Base-by-base conservation (phyloP, 148 eudicot species). In the Pharnaceum exiguum region DNA sequence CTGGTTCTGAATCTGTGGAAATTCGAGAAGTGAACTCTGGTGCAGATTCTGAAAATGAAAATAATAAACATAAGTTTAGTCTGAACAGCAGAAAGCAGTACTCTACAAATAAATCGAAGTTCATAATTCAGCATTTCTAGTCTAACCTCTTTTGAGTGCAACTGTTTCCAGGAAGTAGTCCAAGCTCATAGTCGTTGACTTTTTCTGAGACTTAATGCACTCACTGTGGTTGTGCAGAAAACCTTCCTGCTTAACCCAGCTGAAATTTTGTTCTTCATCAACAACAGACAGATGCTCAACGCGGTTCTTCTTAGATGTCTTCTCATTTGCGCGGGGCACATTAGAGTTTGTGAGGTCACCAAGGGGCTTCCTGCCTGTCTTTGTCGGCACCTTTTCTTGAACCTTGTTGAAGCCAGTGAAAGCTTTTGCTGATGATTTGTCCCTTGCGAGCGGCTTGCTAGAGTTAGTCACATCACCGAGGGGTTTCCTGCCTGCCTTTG, bases 111-210 rank as follows among this genome's bases (percentile, higher is more conserved):
- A 32, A 10, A 8, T 28, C 3, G 15, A 52, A 22, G 31, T 40
- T 28, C 17, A 3, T 5, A 8, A 30, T 30, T 15, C 0, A 9
- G 2, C 9, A 9, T 44, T 8, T n/a, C n/a, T n/a, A n/a, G n/a
- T n/a, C n/a, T n/a, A n/a, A 64, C 68, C 60, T 64, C 48, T 55
- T 22, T 54, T 54, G 5, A 64, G 46, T 0, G 60, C 68, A 35
- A 64, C 68, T 16, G 54, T 64, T 55, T 64, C 68, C 44, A 64
- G 60, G 33, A 64, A 64, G 26, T 64, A 64, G 45, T 55, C 68
- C 54, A 31, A n/a, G 46, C 68, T 64, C 61, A 64, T 44, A 55
- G 25, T 30, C 32, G 13, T 6, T 13, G 58, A 25, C 47, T 54
- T 52, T 24, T 9, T 36, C 18, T 55, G 22, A 3, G 68, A 60